These are phyloP conservation scores for Diaporthe sp. DNA, from an alignment of 2,329 filamentous ascomycete species.

Conservation along the genomic window DNA sequence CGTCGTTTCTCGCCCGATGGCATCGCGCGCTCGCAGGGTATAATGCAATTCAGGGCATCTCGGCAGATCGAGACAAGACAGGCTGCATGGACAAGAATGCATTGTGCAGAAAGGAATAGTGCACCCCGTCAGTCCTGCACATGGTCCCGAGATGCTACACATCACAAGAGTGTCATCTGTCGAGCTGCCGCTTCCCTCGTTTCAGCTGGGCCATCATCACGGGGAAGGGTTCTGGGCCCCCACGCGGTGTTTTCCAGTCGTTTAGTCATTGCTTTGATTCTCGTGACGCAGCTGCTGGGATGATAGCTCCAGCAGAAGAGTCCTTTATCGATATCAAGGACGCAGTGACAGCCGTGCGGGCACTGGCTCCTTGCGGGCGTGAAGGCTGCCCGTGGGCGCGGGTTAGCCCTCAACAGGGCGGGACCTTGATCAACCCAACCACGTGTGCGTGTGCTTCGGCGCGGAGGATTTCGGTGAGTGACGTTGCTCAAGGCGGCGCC, in stretches of 20 bases:
- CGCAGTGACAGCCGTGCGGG: slow-evolving; percentile 1
- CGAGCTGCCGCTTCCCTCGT: slow-evolving; percentile 13
- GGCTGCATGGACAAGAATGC: neutral
- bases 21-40: neutral
- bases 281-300: slow-evolving; percentile 23
- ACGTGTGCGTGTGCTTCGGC: slow-evolving; percentile 26
- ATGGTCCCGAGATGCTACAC: neutral
- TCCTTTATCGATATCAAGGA: neutral
- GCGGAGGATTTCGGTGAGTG: slow-evolving; percentile 23
- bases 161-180: neutral
- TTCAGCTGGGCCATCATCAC: slow-evolving; percentile 15
- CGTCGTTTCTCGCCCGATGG: slow-evolving; percentile 13
- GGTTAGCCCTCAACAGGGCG: neutral
- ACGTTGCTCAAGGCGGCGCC: slow-evolving; percentile 14
- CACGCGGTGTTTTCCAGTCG: slow-evolving; percentile 22
- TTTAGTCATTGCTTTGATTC: slow-evolving; percentile 27
- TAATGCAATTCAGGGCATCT: neutral
- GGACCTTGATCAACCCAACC: slow-evolving; percentile 23
- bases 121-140: neutral
- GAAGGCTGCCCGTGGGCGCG: neutral
- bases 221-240: slow-evolving; percentile 11
- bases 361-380: neutral
- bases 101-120: neutral
- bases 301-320: slow-evolving; percentile 5
- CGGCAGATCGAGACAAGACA: slow-evolving; percentile 8